Evolutionary conservation across 306 rosid genomes (phyloP).

Genomic region (Alnus glutinosa): DNA sequence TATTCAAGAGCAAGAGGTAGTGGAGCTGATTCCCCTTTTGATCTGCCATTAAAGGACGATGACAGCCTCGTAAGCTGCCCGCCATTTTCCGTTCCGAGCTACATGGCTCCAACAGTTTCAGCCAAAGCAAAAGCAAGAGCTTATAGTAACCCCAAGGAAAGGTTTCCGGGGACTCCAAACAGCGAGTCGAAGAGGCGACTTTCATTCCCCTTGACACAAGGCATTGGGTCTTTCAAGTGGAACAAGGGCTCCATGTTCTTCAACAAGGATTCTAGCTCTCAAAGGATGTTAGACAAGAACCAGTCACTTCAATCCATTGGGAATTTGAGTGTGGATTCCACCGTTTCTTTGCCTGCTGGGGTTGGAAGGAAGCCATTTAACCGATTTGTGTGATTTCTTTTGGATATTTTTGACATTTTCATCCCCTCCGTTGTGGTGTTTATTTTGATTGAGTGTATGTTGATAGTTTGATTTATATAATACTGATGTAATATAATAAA

Average conservation of each 20-base stretch:
- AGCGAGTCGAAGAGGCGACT: conserved; percentile 73
- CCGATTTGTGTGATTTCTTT: conserved; percentile 89
- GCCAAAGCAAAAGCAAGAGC: conserved; percentile 78
- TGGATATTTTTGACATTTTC: conserved; percentile 40
- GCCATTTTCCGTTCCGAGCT: conserved; percentile 84
- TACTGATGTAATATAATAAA: conserved; percentile 73
- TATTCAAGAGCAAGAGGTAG: conserved; percentile 48
- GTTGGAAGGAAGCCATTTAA: conserved; percentile 93
- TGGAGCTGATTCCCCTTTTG: conserved; percentile 62
- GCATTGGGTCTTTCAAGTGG: conserved; percentile 85
- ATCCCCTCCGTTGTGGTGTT: conserved; percentile 34
- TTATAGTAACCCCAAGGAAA: conserved; percentile 72
- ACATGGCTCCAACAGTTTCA: conserved; percentile 83
- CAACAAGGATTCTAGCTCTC: conserved; percentile 54
- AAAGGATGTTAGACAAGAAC: conserved; percentile 50
- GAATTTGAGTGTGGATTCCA: conserved; percentile 81
- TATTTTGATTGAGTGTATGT: conserved; percentile 54
- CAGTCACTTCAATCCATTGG: conserved; percentile 64
- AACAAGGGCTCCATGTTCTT: conserved; percentile 62
- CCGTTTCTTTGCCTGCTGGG: conserved; percentile 76
- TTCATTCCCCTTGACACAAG: conserved; percentile 78
- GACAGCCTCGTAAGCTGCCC: conserved; percentile 96
- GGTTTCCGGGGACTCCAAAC: conserved; percentile 68
- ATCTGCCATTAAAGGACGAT: conserved; percentile 62
- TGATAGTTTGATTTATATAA: conserved; percentile 48